Conservation (phyloP, 331 rosid species). For the Quercus phellos region DNA sequence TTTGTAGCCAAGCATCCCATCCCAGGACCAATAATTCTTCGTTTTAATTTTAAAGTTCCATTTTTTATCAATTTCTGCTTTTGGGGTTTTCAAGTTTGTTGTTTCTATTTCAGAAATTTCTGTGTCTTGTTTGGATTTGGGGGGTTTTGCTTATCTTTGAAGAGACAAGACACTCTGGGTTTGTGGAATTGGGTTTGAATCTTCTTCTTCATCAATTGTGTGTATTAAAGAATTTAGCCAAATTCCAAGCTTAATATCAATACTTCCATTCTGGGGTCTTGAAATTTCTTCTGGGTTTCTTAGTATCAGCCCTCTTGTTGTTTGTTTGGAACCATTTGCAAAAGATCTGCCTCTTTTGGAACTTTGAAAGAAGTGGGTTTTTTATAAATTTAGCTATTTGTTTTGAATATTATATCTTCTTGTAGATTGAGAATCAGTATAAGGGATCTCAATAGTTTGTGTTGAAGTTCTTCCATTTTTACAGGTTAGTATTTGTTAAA, state of each 20-base stretch:
- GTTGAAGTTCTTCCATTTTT: background rate
- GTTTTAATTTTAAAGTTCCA: background rate
- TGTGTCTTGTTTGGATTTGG: conserved; percentile 1
- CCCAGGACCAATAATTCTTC: background rate
- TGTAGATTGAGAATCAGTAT: background rate
- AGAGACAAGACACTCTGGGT: conserved; percentile 5
- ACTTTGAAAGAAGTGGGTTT: background rate
- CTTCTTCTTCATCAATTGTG: background rate
- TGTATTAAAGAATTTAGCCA: background rate
- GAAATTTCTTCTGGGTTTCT: conserved; percentile 4
- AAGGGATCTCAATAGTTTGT: background rate
- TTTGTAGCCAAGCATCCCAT: conserved; percentile 5
- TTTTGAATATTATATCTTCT: too few relatives aligned
- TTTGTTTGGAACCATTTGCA: background rate
- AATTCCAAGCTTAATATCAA: conserved; percentile 1
- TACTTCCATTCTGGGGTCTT: conserved; percentile 21
- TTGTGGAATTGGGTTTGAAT: conserved; percentile 22
- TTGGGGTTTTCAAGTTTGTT: background rate
- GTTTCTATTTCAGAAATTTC: background rate
- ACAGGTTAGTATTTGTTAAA: background rate
- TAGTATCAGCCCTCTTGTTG: background rate
- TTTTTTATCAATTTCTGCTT: background rate
- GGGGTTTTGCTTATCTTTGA: background rate
- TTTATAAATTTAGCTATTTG: background rate
- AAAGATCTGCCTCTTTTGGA: background rate